phyloP scores from a whole-genome alignment of 2,329 filamentous ascomycete species.

The Fusarium chaquense region DNA sequence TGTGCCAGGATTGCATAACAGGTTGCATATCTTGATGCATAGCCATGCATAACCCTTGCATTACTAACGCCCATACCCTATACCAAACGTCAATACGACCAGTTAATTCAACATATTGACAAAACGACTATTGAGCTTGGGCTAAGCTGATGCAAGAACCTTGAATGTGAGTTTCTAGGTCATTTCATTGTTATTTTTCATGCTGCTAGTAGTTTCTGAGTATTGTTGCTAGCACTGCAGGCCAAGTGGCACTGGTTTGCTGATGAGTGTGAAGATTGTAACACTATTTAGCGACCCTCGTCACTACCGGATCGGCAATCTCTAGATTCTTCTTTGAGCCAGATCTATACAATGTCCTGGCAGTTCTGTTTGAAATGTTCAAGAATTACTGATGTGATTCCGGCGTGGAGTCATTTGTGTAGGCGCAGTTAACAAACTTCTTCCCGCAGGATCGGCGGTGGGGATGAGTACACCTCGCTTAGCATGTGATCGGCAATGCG shows the following conservation, averaged over 20 bases:
- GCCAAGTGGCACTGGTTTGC: no score
- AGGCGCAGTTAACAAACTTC: neutral
- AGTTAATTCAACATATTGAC: rapidly evolving
- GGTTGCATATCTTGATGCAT: neutral
- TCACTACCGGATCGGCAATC: no score
- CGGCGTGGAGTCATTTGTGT: neutral
- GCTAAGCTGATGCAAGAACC: rapidly evolving
- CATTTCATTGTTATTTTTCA: neutral
- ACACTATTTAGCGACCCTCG: no score
- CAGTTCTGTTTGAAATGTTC: no score
- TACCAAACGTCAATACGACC: neutral
- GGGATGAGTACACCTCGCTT: neutral
- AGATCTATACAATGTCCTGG: no score
- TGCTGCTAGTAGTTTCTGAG: no score
- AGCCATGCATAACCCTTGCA: neutral
- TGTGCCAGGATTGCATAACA: neutral
- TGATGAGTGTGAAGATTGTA: no score
- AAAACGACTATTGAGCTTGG: neutral
- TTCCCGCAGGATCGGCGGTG: neutral
- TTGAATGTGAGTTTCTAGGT: no score
- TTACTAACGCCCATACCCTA: neutral
- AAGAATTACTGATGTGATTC: neutral
- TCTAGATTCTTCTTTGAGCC: no score
- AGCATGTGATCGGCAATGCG: neutral
- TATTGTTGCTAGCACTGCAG: no score